Evolutionary conservation across 1,139 yeast species (phyloP).

Genomic region (Candida sojae): DNA sequence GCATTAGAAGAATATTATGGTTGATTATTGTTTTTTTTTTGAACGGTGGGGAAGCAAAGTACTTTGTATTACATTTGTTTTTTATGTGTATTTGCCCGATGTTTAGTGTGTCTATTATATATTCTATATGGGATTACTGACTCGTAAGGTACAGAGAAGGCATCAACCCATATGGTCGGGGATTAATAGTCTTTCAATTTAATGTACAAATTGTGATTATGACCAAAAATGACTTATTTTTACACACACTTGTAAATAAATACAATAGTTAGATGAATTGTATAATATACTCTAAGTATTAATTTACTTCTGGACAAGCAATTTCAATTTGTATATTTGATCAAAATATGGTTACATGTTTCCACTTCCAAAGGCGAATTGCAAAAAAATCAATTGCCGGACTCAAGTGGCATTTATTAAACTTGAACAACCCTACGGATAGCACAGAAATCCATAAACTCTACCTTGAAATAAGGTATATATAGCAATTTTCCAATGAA

Average conservation of each 20-base stretch:
- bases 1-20: conserved; percentile 62
- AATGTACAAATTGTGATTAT: background rate
- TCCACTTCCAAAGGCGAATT: too few species aligned
- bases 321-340: too few species aligned
- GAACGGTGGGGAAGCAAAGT: background rate
- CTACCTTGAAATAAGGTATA: conserved; percentile 43
- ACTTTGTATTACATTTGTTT: background rate
- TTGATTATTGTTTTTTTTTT: conserved; percentile 1
- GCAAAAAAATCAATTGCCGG: too few species aligned
- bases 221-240: background rate
- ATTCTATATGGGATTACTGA: too few species aligned
- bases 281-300: too few species aligned
- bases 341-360: too few species aligned
- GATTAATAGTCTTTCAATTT: background rate
- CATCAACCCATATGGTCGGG: too few species aligned
- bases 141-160: too few species aligned
- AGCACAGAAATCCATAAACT: conserved; percentile 48
- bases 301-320: too few species aligned
- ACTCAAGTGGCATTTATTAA: background rate
- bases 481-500: conserved; percentile 52
- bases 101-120: too few species aligned
- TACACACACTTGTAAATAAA: too few species aligned
- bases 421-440: conserved; percentile 16
- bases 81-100: background rate
- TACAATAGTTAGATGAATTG: too few species aligned